Conservation (phyloP, 257 asterid species). For the Jasminum sambac region DNA sequence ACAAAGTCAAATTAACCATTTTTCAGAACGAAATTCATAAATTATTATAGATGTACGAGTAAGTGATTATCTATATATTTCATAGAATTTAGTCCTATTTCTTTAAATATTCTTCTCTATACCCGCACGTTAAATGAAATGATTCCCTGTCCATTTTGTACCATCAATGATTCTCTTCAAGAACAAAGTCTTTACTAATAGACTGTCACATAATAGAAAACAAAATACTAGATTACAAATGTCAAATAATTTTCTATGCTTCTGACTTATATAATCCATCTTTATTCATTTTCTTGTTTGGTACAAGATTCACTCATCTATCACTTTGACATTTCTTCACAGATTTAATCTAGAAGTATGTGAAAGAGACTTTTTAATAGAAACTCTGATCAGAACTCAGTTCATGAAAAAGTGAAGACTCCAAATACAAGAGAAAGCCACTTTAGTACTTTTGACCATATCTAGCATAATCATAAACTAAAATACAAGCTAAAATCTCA, state of each 20-base stretch:
- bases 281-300: too few relatives aligned
- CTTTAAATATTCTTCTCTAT: too few relatives aligned
- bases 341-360: slow-evolving; percentile 26
- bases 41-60: too few relatives aligned
- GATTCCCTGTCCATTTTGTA: background rate
- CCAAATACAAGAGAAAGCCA: background rate
- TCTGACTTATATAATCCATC: too few relatives aligned
- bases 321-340: slow-evolving; percentile 41
- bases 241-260: slow-evolving; percentile 21
- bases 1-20: too few relatives aligned
- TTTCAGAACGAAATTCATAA: too few relatives aligned
- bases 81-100: too few relatives aligned
- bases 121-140: too few relatives aligned
- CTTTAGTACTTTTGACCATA: slow-evolving; percentile 30
- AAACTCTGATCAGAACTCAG: slow-evolving; percentile 22
- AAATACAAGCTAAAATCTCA: slow-evolving; percentile 36
- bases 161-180: background rate
- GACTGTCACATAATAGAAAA: slow-evolving; percentile 24
- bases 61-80: too few relatives aligned
- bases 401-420: slow-evolving; percentile 16
- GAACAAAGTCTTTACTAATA: slow-evolving; percentile 10
- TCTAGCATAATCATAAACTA: slow-evolving; percentile 39
- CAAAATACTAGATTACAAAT: slow-evolving; percentile 32
- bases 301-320: slow-evolving; percentile 27
- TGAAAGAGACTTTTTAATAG: slow-evolving; percentile 25